Conservation (phyloP, 1,139 yeast genomes). For the Blastobotrys apis region DNA sequence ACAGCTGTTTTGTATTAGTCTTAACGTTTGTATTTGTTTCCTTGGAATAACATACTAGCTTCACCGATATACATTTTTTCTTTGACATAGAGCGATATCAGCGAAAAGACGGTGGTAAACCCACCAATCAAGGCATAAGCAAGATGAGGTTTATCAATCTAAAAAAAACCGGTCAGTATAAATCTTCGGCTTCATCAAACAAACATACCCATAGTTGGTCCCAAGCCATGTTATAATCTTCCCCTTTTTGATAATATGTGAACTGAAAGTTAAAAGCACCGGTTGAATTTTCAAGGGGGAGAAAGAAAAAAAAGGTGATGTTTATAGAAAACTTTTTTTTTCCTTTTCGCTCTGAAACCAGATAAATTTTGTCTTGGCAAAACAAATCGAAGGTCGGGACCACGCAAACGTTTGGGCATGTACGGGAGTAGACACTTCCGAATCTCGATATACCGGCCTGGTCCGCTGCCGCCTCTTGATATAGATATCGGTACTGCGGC, state of each 20-base stretch:
- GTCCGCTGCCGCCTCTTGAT: too few relatives aligned
- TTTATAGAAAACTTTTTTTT: too few relatives aligned
- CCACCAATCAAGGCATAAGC: constrained; percentile 94
- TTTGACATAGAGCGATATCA: constrained; percentile 86
- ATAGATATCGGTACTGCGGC: too few relatives aligned
- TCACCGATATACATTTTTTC: constrained; percentile 90
- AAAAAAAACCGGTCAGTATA: constrained; percentile 7
- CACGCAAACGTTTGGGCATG: too few relatives aligned
- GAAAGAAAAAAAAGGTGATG: too few relatives aligned
- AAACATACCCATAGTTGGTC: constrained; percentile 31
- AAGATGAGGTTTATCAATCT: constrained; percentile 63
- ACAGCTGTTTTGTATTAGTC: constrained; percentile 42
- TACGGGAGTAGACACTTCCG: too few relatives aligned
- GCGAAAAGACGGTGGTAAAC: constrained; percentile 79
- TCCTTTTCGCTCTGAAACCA: too few relatives aligned
- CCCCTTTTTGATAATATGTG: constrained; percentile 36
- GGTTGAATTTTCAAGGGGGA: too few relatives aligned
- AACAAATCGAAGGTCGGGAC: too few relatives aligned
- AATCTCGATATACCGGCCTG: too few relatives aligned
- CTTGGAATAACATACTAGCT: constrained; percentile 44
- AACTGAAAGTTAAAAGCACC: constrained; percentile 26
- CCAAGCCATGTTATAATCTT: constrained; percentile 29
- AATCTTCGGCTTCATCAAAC: neutral
- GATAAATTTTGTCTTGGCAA: too few relatives aligned
- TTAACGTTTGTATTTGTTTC: neutral